Conservation (phyloP, 2,329 filamentous ascomycete genomes). For the Claviceps humidiphila region DNA sequence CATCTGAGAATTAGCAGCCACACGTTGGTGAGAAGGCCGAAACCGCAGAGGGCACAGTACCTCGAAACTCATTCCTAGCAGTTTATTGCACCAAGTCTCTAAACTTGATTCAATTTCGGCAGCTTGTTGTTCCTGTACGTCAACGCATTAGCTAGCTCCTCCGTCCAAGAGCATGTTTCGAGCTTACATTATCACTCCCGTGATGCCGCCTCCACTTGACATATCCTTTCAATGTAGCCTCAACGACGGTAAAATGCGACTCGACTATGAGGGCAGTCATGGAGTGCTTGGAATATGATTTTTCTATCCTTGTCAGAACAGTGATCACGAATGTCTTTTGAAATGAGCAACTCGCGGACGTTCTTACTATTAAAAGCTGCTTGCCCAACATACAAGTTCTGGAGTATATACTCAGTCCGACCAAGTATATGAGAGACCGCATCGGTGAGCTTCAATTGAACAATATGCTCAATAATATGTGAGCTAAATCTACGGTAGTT, state of each 20-base stretch:
- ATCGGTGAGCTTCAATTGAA: slow-evolving; percentile 67
- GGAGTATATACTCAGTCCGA: slow-evolving; percentile 60
- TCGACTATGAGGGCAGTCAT: slow-evolving; percentile 68
- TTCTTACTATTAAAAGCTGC: slow-evolving; percentile 51
- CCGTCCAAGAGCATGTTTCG: not conserved
- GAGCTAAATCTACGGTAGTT: slow-evolving; percentile 90
- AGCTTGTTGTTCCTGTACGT: slow-evolving; percentile 32
- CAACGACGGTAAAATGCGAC: slow-evolving; percentile 78
- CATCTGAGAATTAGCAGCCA: not conserved
- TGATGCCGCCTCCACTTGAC: slow-evolving; percentile 53
- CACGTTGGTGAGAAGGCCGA: not conserved
- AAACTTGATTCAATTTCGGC: slow-evolving; percentile 48
- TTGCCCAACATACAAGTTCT: slow-evolving; percentile 60
- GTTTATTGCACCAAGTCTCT: slow-evolving; percentile 57
- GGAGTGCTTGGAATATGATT: slow-evolving; percentile 54
- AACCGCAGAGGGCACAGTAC: slow-evolving; percentile 15
- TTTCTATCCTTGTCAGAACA: slow-evolving; percentile 22
- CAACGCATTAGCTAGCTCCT: not conserved
- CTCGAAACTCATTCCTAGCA: slow-evolving; percentile 61
- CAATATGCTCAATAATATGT: slow-evolving; percentile 76
- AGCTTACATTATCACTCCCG: slow-evolving; percentile 17
- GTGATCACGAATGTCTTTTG: not conserved
- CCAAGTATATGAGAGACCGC: slow-evolving; percentile 79
- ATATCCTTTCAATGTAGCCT: slow-evolving; percentile 80
- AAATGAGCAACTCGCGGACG: not conserved